A percentile compares a stretch with the other conserved stretches of the same genome.
Evolutionary conservation across 768 basidiomycete genomes (phyloP).

Genomic region (Mycena haematopus): DNA sequence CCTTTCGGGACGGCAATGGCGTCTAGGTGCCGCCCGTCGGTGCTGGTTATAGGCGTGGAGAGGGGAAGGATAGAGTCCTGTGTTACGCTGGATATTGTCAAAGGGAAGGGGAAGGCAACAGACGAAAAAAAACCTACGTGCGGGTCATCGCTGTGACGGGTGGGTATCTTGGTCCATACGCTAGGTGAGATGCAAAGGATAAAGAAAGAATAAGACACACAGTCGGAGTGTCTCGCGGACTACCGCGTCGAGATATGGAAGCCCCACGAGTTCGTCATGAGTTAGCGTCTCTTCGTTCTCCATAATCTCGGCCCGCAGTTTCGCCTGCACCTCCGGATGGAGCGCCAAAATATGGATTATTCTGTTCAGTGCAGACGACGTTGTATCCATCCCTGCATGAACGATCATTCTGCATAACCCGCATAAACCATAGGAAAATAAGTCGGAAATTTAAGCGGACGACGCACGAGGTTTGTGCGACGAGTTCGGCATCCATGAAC

Average conservation of each 20-base stretch:
- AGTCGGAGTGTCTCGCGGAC: conserved; percentile 43
- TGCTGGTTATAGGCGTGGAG: conserved; percentile 46
- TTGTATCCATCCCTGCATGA: conserved; percentile 17
- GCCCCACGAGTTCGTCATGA: conserved; percentile 38
- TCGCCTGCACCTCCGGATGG: conserved; percentile 42
- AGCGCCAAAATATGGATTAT: conserved; percentile 17
- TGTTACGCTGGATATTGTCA: conserved; percentile 11
- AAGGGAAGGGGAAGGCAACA: no score
- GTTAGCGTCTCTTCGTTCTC: conserved; percentile 29
- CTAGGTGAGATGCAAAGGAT: conserved; percentile 4
- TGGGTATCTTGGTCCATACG: conserved; percentile 23
- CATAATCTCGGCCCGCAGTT: conserved; percentile 35
- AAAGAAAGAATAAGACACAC: conserved; percentile 27
- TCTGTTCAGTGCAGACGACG: conserved; percentile 18
- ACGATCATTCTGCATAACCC: conserved; percentile 28
- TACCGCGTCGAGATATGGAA: conserved; percentile 44
- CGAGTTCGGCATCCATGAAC: conserved; percentile 44
- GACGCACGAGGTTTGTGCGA: conserved; percentile 44
- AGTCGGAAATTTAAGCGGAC: not conserved
- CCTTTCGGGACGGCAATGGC: conserved; percentile 50
- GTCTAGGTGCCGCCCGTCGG: conserved; percentile 40
- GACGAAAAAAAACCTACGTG: conserved; percentile 17
- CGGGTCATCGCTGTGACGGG: conserved; percentile 32
- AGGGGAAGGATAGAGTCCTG: conserved; percentile 45
- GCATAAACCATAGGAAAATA: not conserved